Percentiles rank a stretch among this genome's conserved stretches.
These are phyloP conservation scores for Aspergillus funiculosus DNA, from an alignment of 495 filamentous ascomycete genomes.

Conservation along the genomic window DNA sequence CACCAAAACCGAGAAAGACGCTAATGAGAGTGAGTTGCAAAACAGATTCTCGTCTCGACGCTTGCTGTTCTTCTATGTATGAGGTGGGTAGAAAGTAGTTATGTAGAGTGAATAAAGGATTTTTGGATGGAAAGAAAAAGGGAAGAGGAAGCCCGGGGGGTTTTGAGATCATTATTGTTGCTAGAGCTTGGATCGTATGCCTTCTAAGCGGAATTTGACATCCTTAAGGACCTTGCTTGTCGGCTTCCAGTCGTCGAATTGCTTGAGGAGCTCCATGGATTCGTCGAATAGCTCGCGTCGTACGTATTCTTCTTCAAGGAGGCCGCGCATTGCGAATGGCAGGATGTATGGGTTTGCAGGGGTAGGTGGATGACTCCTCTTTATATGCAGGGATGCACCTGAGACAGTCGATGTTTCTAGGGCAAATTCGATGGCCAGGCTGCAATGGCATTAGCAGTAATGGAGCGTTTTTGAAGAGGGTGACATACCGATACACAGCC, in stretches of 20 bases:
- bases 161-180: too few species aligned
- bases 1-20: too few species aligned
- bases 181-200: slow-evolving; percentile 77
- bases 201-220: slow-evolving; percentile 92
- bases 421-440: slow-evolving; percentile 76
- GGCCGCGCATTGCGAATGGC: slow-evolving; percentile 88
- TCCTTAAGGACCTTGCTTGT: slow-evolving; percentile 84
- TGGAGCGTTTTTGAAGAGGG: background rate
- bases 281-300: slow-evolving; percentile 70
- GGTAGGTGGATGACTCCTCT: slow-evolving; percentile 46
- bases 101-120: too few species aligned
- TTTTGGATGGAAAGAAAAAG: background rate
- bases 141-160: too few species aligned
- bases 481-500: slow-evolving; percentile 75
- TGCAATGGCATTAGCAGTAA: slow-evolving; percentile 27
- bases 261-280: slow-evolving; percentile 68
- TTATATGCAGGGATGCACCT: slow-evolving; percentile 45
- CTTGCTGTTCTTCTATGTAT: too few species aligned
- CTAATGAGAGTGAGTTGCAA: too few species aligned
- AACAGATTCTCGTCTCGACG: too few species aligned
- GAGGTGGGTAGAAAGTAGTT: too few species aligned
- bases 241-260: slow-evolving; percentile 95
- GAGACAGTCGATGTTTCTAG: slow-evolving; percentile 71
- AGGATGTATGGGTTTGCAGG: slow-evolving; percentile 77
- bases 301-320: slow-evolving; percentile 89